Conservation (phyloP, 1,284 basidiomycete genomes). For the Ganoderma lucidum region DNA sequence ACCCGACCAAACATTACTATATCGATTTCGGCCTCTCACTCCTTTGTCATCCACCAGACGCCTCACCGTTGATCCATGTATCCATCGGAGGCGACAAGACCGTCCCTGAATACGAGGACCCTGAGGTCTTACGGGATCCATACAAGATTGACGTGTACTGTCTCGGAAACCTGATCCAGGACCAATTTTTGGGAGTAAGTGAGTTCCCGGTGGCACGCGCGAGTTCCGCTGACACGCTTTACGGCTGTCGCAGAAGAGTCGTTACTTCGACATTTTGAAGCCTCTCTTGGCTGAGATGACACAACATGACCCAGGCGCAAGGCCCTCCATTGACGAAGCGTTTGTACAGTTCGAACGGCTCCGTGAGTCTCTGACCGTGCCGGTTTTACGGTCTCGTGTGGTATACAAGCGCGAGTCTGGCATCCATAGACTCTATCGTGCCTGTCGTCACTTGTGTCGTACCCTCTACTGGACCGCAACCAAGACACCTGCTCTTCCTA, state of each 20-base stretch:
- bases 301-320: constrained; percentile 37
- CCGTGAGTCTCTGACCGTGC: not conserved
- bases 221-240: not conserved
- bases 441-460: constrained; percentile 3
- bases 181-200: constrained; percentile 31
- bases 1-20: constrained; percentile 41
- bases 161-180: constrained; percentile 43
- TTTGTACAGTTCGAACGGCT: constrained; percentile 13
- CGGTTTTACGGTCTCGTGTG: constrained; percentile 21
- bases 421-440: constrained; percentile 5
- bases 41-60: constrained; percentile 20
- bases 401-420: constrained; percentile 6
- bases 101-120: constrained; percentile 32
- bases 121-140: constrained; percentile 32
- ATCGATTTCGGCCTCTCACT: constrained; percentile 47
- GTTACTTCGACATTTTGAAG: constrained; percentile 41
- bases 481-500: not conserved
- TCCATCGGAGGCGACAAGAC: constrained; percentile 31
- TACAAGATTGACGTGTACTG: constrained; percentile 43
- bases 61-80: constrained; percentile 27
- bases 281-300: constrained; percentile 43
- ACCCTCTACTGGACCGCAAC: not conserved
- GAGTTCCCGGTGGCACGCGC: not conserved
- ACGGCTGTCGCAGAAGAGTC: constrained; percentile 17
- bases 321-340: constrained; percentile 34